phyloP scores from a whole-genome alignment of 306 rosid species.

The Dryas octopetala region DNA sequence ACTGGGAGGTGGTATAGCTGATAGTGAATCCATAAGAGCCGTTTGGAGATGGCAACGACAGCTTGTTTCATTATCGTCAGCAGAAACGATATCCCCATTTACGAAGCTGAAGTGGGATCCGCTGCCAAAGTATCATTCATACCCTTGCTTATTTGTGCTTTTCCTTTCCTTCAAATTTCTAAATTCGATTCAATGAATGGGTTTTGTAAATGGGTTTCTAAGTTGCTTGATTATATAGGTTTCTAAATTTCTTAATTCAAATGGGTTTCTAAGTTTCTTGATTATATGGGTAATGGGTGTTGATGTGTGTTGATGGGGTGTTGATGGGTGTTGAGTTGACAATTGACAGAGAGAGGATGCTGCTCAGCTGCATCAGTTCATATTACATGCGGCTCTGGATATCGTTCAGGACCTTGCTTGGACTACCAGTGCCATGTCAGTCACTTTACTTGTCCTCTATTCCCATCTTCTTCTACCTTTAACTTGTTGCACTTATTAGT shows the following conservation, averaged over 20 bases:
- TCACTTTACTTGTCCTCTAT: conserved; percentile 6
- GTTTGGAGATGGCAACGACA: conserved; percentile 64
- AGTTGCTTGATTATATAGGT: background rate
- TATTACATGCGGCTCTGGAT: conserved; percentile 91
- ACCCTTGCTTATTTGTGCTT: background rate
- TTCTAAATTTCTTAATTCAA: background rate
- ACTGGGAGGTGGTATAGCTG: too few relatives aligned
- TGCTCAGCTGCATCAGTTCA: conserved; percentile 95
- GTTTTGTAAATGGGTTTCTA: background rate
- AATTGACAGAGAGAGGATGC: conserved; percentile 87
- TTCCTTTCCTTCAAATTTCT: background rate
- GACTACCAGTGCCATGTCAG: conserved; percentile 95
- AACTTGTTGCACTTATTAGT: conserved; percentile 7
- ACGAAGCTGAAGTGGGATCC: conserved; percentile 98
- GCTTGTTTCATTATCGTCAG: conserved; percentile 98
- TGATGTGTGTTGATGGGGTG: too few relatives aligned
- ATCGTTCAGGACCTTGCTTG: conserved; percentile 98
- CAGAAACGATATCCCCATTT: conserved; percentile 92
- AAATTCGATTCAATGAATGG: background rate
- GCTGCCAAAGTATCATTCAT: conserved; percentile 64
- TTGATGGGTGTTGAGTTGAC: conserved; percentile 1
- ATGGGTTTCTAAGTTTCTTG: background rate
- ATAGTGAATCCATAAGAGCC: too few relatives aligned
- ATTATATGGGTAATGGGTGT: background rate
- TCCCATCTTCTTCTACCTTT: background rate